These are phyloP conservation scores for Microascus cirrosus DNA, from an alignment of 2,329 filamentous ascomycete species.

Conservation along the genomic window DNA sequence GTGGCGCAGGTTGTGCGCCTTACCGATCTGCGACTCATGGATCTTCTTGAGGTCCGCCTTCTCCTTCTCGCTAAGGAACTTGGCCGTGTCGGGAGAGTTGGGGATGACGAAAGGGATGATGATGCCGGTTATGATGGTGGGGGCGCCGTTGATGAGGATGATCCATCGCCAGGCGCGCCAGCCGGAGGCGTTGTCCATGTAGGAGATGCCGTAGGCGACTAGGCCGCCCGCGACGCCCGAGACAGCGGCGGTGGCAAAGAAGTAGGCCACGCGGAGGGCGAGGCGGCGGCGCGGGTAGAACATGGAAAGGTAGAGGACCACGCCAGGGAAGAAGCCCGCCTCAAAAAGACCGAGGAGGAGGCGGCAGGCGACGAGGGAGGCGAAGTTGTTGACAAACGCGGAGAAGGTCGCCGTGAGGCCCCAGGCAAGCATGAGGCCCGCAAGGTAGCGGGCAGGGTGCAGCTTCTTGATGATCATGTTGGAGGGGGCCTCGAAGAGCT, in stretches of 20 bases:
- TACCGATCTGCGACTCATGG: conserved; percentile 33
- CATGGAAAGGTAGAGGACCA: conserved; percentile 27
- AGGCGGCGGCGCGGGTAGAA: conserved; percentile 48
- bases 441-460: conserved; percentile 34
- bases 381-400: conserved; percentile 35
- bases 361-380: conserved; percentile 33
- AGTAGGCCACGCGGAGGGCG: conserved; percentile 49
- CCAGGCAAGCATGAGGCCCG: conserved; percentile 33
- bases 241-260: conserved; percentile 49
- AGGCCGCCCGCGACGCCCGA: conserved; percentile 55
- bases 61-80: conserved; percentile 32
- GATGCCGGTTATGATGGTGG: conserved; percentile 42
- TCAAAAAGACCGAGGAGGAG: conserved; percentile 38
- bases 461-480: conserved; percentile 25
- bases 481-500: conserved; percentile 28
- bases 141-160: conserved; percentile 46
- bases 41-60: conserved; percentile 39
- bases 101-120: conserved; percentile 44
- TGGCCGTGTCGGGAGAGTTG: conserved; percentile 46
- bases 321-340: conserved; percentile 40
- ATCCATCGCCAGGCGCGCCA: conserved; percentile 58
- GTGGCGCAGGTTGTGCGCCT: conserved; percentile 10
- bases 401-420: conserved; percentile 33
- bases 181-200: conserved; percentile 47
- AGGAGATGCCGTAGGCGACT: conserved; percentile 52